Conservation (phyloP, 208 protist genomes). For the Wallacemonas sp. region DNA sequence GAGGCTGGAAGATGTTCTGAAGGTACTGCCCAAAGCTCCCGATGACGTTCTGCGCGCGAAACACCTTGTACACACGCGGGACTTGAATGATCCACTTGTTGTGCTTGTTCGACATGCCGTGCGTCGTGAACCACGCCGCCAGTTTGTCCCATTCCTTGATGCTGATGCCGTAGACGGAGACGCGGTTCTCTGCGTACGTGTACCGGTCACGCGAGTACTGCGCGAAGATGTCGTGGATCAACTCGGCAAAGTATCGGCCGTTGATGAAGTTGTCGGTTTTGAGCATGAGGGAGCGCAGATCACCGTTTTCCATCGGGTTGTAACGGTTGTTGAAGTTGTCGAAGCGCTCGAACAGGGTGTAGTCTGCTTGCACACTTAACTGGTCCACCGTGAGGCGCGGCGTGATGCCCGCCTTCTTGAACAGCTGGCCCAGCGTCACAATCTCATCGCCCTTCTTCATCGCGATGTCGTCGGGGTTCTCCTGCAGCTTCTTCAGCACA, state of each 20-base stretch:
- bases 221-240: slow-evolving; percentile 95
- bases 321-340: slow-evolving; percentile 99
- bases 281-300: slow-evolving; percentile 96
- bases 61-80: slow-evolving; percentile 95
- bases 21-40: slow-evolving; percentile 96
- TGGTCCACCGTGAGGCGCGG: slow-evolving; percentile 95
- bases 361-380: slow-evolving; percentile 96
- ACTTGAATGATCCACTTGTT: slow-evolving; percentile 99
- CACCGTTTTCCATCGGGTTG: slow-evolving; percentile 95
- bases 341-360: slow-evolving; percentile 97
- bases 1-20: slow-evolving; percentile 98
- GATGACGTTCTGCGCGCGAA: slow-evolving; percentile 88
- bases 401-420: slow-evolving; percentile 87
- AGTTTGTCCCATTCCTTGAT: slow-evolving; percentile 96
- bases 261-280: slow-evolving; percentile 99
- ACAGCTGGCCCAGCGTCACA: slow-evolving; percentile 86
- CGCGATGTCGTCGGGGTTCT: slow-evolving; percentile 93
- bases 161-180: slow-evolving; percentile 93
- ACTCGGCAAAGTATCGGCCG: slow-evolving; percentile 97
- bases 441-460: slow-evolving; percentile 84
- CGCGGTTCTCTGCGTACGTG: slow-evolving; percentile 94
- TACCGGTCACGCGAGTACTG: slow-evolving; percentile 96
- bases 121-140: slow-evolving; percentile 95
- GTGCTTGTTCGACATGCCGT: slow-evolving; percentile 95
- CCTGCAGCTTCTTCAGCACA: slow-evolving; percentile 92